These are phyloP conservation scores for Leccinum olivaceopallidum DNA, from an alignment of 768 basidiomycete species.

Conservation along the genomic window DNA sequence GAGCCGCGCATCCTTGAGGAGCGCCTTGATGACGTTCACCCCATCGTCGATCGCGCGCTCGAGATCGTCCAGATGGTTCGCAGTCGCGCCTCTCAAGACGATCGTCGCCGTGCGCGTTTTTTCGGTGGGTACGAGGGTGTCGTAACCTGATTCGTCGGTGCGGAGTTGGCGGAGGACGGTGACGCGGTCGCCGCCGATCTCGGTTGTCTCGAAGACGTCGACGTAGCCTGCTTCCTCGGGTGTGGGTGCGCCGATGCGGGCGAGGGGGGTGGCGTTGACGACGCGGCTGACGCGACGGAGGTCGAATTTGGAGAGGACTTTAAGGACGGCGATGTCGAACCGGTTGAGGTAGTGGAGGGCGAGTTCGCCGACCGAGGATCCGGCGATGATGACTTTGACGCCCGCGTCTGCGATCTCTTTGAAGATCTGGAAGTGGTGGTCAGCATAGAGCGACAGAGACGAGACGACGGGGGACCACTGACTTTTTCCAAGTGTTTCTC, in stretches of 20 bases:
- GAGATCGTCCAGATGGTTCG: conserved; percentile 92
- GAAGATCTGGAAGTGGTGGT: conserved; percentile 65
- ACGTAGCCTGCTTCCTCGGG: conserved; percentile 94
- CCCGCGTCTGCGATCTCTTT: conserved; percentile 97
- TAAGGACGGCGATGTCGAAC: conserved; percentile 91
- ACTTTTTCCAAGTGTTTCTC: conserved; percentile 96
- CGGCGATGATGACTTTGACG: conserved; percentile 91
- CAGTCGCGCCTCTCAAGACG: conserved; percentile 92
- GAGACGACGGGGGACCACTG: neutral
- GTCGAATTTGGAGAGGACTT: conserved; percentile 97
- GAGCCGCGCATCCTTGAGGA: conserved; percentile 87
- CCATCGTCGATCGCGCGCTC: conserved; percentile 97
- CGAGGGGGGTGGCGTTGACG: conserved; percentile 93
- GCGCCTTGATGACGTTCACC: conserved; percentile 90
- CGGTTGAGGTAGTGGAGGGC: conserved; percentile 97
- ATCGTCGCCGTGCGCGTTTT: conserved; percentile 91
- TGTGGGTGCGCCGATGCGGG: conserved; percentile 93
- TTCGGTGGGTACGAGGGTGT: conserved; percentile 48
- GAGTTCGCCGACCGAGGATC: conserved; percentile 91
- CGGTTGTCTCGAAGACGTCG: conserved; percentile 93
- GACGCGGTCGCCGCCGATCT: conserved; percentile 97
- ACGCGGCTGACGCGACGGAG: conserved; percentile 92
- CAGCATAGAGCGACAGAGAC: neutral
- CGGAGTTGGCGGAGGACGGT: conserved; percentile 89
- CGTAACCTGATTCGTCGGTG: conserved; percentile 63